Percentiles rank a stretch among this genome's conserved stretches.
Conservation (phyloP, 192 early-diverging fungal species). For the Umbelopsis ramanniana region DNA sequence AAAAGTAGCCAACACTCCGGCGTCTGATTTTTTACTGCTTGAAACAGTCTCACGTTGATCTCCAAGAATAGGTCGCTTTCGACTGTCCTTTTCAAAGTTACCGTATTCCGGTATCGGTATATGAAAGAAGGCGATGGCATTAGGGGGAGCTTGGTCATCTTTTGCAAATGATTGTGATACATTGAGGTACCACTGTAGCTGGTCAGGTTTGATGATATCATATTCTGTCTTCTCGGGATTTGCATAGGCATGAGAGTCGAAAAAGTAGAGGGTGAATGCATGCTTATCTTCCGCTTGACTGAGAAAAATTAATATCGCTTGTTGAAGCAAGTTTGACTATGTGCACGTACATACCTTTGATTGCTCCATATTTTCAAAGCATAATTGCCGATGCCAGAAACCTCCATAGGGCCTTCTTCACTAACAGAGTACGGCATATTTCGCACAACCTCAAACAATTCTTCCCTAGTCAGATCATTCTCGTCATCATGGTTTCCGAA, state of each 20-base stretch:
- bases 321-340: too few species aligned
- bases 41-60: slow-evolving; percentile 30
- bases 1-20: slow-evolving; percentile 23
- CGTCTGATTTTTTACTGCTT: slow-evolving; percentile 21
- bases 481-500: slow-evolving; percentile 56
- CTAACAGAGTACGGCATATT: slow-evolving; percentile 44
- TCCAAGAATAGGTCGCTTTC: slow-evolving; percentile 5
- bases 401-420: slow-evolving; percentile 38
- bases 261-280: slow-evolving; percentile 48
- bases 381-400: slow-evolving; percentile 50
- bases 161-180: slow-evolving; percentile 36
- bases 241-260: slow-evolving; percentile 47
- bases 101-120: slow-evolving; percentile 37
- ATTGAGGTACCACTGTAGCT: slow-evolving; percentile 48
- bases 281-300: background rate
- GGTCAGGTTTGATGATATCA: slow-evolving; percentile 47
- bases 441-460: slow-evolving; percentile 43
- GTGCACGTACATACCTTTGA: background rate
- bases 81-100: background rate
- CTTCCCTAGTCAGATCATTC: slow-evolving; percentile 47
- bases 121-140: slow-evolving; percentile 52
- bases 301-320: background rate
- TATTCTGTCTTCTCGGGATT: slow-evolving; percentile 40
- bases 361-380: slow-evolving; percentile 37
- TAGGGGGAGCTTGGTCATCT: slow-evolving; percentile 27